Evolutionary conservation across 2,329 filamentous ascomycete genomes (phyloP).

Genomic region (Aspergillus ochraceoroseus): DNA sequence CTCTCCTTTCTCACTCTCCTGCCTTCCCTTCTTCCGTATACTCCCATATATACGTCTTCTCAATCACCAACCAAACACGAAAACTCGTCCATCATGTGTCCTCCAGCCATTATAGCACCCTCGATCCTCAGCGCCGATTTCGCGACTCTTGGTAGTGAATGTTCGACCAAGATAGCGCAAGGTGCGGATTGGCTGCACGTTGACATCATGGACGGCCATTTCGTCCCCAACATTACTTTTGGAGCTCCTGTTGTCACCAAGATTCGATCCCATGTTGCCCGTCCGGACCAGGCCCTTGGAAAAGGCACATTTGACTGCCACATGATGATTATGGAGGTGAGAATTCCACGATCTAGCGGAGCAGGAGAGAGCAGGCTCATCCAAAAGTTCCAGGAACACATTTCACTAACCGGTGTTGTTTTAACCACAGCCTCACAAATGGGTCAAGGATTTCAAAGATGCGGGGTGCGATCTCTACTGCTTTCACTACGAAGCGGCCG

Average conservation of each 20-base stretch:
- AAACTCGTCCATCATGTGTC: conserved; percentile 62
- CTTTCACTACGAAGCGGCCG: conserved; percentile 97
- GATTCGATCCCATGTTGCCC: conserved; percentile 79
- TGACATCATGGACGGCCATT: conserved; percentile 98
- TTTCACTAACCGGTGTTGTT: background rate
- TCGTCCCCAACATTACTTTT: conserved; percentile 97
- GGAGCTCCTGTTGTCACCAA: conserved; percentile 92
- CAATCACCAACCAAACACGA: background rate
- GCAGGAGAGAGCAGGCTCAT: too few species aligned
- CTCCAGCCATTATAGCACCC: conserved; percentile 88
- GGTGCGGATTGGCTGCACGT: conserved; percentile 92
- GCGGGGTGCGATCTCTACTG: conserved; percentile 98
- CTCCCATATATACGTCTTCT: conserved; percentile 2
- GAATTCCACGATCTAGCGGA: conserved; percentile 17
- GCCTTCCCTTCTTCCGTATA: too few species aligned
- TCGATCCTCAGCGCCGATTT: conserved; percentile 99
- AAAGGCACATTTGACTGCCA: conserved; percentile 98
- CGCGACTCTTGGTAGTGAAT: conserved; percentile 78
- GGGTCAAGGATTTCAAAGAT: conserved; percentile 91
- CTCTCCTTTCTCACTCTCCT: background rate
- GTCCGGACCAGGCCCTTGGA: conserved; percentile 63
- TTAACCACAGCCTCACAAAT: conserved; percentile 77
- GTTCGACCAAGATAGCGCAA: conserved; percentile 75
- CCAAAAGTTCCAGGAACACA: background rate
- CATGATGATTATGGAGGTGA: conserved; percentile 98